Evolutionary conservation across 495 filamentous ascomycete species (phyloP).

Genomic region (Ascodesmis nigricans): DNA sequence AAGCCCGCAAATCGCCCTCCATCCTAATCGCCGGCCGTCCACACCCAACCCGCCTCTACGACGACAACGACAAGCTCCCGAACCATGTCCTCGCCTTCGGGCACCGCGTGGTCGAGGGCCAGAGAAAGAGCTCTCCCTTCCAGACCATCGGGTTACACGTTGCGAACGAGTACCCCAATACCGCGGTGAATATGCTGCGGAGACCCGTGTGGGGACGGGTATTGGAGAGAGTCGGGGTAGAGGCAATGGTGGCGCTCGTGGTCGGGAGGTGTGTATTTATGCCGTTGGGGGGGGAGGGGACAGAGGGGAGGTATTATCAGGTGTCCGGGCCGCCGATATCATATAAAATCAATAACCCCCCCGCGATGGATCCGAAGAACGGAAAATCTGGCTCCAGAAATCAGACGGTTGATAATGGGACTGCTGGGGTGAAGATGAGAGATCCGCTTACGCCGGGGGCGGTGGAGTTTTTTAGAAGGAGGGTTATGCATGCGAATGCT

Average conservation of each 20-base stretch:
- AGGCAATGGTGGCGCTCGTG: slow-evolving; percentile 59
- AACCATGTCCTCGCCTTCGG: no score
- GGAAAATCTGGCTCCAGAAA: not conserved
- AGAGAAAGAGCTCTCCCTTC: not conserved
- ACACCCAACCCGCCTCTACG: no score
- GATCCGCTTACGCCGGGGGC: slow-evolving; percentile 28
- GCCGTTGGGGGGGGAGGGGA: slow-evolving; percentile 31
- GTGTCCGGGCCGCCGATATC: slow-evolving; percentile 33
- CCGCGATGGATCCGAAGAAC: not conserved
- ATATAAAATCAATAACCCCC: slow-evolving; percentile 16
- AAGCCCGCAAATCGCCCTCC: no score
- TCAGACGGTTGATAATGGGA: not conserved
- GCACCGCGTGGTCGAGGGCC: not conserved
- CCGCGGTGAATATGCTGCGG: slow-evolving; percentile 47
- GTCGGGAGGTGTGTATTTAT: slow-evolving; percentile 59
- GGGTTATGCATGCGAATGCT: slow-evolving; percentile 67
- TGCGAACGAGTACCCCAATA: slow-evolving; percentile 38
- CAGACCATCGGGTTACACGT: slow-evolving; percentile 24
- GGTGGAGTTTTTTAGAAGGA: slow-evolving; percentile 57
- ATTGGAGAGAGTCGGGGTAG: slow-evolving; percentile 54
- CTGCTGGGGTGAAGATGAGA: slow-evolving; percentile 2
- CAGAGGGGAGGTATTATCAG: slow-evolving; percentile 45
- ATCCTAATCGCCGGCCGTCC: no score
- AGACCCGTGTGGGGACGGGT: slow-evolving; percentile 48
- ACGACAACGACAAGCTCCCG: no score